Percentiles rank a stretch among this genome's conserved stretches.
phyloP scores from a whole-genome alignment of 208 protist species.

The Leishmania major region DNA sequence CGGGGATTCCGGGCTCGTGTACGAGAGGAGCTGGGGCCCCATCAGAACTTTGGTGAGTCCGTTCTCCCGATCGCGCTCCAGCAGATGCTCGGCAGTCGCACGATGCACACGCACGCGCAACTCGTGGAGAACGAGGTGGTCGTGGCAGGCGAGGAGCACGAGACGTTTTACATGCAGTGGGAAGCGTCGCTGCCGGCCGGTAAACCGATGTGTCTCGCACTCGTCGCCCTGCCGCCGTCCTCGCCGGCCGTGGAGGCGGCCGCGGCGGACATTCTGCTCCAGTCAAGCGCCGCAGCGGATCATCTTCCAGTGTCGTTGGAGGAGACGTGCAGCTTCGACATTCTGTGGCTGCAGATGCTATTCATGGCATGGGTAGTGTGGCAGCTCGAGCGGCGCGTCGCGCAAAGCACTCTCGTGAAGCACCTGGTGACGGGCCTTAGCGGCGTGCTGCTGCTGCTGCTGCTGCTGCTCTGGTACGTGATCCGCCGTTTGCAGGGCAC shows the following conservation, averaged over 20 bases:
- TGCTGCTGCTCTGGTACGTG: constrained; percentile 44
- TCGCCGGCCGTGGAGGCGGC: background rate
- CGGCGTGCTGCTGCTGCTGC: constrained; percentile 46
- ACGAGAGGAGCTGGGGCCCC: constrained; percentile 42
- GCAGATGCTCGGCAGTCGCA: constrained; percentile 33
- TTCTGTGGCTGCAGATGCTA: constrained; percentile 55
- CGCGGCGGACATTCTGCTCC: background rate
- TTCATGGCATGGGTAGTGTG: constrained; percentile 26
- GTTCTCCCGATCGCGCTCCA: constrained; percentile 25
- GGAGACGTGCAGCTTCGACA: constrained; percentile 43
- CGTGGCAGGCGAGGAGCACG: background rate
- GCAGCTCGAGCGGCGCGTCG: constrained; percentile 46
- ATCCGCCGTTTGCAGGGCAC: constrained; percentile 55
- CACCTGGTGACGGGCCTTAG: constrained; percentile 49
- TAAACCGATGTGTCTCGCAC: constrained; percentile 34
- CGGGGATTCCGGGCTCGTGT: constrained; percentile 15
- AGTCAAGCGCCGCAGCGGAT: background rate
- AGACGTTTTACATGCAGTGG: constrained; percentile 23
- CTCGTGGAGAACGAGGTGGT: constrained; percentile 15
- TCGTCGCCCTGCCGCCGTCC: constrained; percentile 26
- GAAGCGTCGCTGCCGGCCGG: constrained; percentile 29
- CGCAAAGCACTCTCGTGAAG: constrained; percentile 45
- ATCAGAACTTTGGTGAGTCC: constrained; percentile 20
- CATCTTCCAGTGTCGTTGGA: constrained; percentile 36
- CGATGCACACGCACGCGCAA: constrained; percentile 11